These are phyloP conservation scores for Dissophora ornata DNA, from an alignment of 192 early-diverging fungal genomes.

Conservation along the genomic window DNA sequence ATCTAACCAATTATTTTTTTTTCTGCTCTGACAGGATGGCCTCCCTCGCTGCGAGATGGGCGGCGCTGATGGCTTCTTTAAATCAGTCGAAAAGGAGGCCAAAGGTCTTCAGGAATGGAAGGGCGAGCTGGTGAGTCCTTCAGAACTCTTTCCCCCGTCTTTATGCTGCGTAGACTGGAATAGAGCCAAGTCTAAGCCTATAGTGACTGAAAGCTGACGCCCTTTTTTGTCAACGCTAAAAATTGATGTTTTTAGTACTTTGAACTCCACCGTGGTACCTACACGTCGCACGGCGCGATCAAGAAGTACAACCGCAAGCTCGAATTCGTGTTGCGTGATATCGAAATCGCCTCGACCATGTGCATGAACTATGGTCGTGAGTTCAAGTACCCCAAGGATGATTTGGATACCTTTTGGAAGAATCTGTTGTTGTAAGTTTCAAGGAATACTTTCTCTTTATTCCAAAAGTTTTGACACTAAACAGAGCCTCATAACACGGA, in stretches of 20 bases:
- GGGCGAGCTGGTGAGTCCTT: conserved; percentile 83
- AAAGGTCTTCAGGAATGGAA: conserved; percentile 86
- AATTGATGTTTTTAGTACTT: no score
- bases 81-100: conserved; percentile 76
- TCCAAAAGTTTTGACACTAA: no score
- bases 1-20: not conserved
- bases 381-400: conserved; percentile 75
- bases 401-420: conserved; percentile 90
- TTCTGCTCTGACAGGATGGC: conserved; percentile 66
- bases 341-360: conserved; percentile 78
- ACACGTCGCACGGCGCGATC: conserved; percentile 89
- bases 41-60: conserved; percentile 79
- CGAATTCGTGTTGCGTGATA: conserved; percentile 86
- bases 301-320: conserved; percentile 89
- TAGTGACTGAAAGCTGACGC: no score
- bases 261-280: conserved; percentile 98
- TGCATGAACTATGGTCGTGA: conserved; percentile 1
- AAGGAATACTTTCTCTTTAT: no score
- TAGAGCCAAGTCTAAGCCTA: no score
- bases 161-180: no score
- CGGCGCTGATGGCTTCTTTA: conserved; percentile 87
- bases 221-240: no score
- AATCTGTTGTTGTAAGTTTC: conserved; percentile 76
- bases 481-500: no score
- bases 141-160: no score